phyloP scores from a whole-genome alignment of 148 eudicot species.

The Chenopodium berlandieri region DNA sequence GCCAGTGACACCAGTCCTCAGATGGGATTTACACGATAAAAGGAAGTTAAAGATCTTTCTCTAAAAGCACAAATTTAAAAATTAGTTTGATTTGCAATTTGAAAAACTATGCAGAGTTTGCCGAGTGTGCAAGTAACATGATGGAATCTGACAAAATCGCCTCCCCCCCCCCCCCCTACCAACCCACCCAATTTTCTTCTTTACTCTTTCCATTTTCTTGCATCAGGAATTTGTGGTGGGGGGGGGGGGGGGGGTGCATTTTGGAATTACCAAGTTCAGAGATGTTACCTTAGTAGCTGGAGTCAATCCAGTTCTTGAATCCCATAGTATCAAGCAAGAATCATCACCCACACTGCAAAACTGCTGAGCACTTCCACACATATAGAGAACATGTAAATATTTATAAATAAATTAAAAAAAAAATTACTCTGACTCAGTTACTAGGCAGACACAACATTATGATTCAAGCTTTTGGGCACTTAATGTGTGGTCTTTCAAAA shows the following conservation, averaged over 20 bases:
- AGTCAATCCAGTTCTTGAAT: conserved; percentile 65
- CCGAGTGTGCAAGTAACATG: no score
- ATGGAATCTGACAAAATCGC: no score
- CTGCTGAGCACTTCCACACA: conserved; percentile 67
- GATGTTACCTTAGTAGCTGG: conserved; percentile 65
- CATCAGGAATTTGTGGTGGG: no score
- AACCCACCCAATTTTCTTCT: no score
- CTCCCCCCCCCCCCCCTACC: no score
- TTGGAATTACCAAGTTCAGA: background rate
- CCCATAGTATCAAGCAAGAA: conserved; percentile 89
- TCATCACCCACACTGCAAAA: conserved; percentile 96
- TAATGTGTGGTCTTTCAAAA: background rate
- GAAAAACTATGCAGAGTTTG: no score
- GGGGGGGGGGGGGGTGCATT: no score
- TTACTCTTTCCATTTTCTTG: no score
- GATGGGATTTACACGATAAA: background rate
- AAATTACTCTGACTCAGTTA: background rate
- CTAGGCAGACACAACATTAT: no score
- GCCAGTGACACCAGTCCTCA: background rate
- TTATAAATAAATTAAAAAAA: background rate
- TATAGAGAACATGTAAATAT: conserved; percentile 21
- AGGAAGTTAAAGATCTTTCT: background rate
- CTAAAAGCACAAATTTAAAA: background rate
- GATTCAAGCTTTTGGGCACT: background rate
- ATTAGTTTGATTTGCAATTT: background rate